These are phyloP conservation scores for Curvularia spicifera DNA, from an alignment of 2,329 filamentous ascomycete species.

Conservation along the genomic window DNA sequence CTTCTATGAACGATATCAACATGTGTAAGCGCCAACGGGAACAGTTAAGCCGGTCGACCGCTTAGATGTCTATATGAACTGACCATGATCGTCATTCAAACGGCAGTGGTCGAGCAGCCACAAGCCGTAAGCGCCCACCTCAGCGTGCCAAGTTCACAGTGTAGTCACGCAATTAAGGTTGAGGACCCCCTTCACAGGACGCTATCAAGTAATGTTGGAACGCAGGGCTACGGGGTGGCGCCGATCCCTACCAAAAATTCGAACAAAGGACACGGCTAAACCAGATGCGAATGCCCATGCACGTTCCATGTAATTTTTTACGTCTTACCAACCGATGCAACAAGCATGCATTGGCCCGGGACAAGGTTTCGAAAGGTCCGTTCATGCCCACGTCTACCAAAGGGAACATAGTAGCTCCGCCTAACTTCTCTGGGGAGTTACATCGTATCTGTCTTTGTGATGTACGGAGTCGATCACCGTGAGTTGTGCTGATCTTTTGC, in stretches of 20 bases:
- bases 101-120: slow-evolving; percentile 23
- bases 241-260: slow-evolving; percentile 29
- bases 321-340: slow-evolving; percentile 13
- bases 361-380: slow-evolving; percentile 20
- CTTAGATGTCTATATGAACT: slow-evolving; percentile 17
- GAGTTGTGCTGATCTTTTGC: slow-evolving; percentile 13
- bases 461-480: slow-evolving; percentile 18
- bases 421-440: slow-evolving; percentile 14
- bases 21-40: slow-evolving; percentile 2
- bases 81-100: slow-evolving; percentile 23
- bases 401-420: slow-evolving; percentile 5
- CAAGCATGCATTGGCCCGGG: slow-evolving; percentile 16
- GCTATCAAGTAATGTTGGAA: slow-evolving; percentile 21
- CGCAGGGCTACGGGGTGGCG: slow-evolving; percentile 32
- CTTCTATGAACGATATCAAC: slow-evolving; percentile 2
- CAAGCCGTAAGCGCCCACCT: slow-evolving; percentile 7
- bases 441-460: slow-evolving; percentile 16
- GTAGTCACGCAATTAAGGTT: slow-evolving; percentile 35
- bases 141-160: slow-evolving; percentile 15
- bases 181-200: slow-evolving; percentile 27
- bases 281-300: slow-evolving; percentile 30
- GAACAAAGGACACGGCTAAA: slow-evolving; percentile 31
- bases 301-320: slow-evolving; percentile 23
- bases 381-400: slow-evolving; percentile 18
- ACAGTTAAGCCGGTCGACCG: slow-evolving; percentile 14